Evolutionary conservation across 306 rosid species (phyloP).

Genomic region (Fragaria ananassa): DNA sequence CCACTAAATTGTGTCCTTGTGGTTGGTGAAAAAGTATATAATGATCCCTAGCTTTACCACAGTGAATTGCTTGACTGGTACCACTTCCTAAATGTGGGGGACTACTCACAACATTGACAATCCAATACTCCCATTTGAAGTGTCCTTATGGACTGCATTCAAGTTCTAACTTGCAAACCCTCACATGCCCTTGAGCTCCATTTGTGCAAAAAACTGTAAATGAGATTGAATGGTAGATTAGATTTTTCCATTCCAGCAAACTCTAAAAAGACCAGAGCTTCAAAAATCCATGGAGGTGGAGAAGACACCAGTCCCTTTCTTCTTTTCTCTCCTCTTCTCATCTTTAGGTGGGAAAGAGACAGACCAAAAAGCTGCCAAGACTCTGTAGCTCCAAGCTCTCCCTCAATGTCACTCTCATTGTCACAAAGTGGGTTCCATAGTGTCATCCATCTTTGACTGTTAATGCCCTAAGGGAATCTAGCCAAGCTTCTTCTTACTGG

Average conservation of each 20-base stretch:
- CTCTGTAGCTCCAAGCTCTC: conserved; percentile 24
- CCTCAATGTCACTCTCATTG: conserved; percentile 28
- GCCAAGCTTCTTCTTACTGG: not conserved
- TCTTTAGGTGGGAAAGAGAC: conserved; percentile 45
- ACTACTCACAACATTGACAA: not conserved
- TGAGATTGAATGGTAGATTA: conserved; percentile 22
- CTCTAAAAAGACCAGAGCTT: not conserved
- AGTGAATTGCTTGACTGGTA: conserved; percentile 11
- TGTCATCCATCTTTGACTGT: conserved; percentile 43
- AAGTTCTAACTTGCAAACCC: not conserved
- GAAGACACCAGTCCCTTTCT: conserved; percentile 23
- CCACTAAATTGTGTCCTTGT: conserved; percentile 19
- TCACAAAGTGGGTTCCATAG: conserved; percentile 36
- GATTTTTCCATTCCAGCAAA: not conserved
- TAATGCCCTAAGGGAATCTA: conserved; percentile 28
- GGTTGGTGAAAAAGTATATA: conserved; percentile 36
- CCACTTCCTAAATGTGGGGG: conserved; percentile 10
- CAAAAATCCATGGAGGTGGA: conserved; percentile 27
- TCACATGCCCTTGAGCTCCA: not conserved
- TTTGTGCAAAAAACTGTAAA: not conserved
- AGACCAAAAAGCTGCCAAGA: conserved; percentile 40
- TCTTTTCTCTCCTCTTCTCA: conserved; percentile 4
- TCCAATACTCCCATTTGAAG: not conserved
- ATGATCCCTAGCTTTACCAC: conserved; percentile 12
- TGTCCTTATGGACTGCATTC: not conserved